Conservation (phyloP, 805 yeast genomes). For the Wickerhamiella siamensis region DNA sequence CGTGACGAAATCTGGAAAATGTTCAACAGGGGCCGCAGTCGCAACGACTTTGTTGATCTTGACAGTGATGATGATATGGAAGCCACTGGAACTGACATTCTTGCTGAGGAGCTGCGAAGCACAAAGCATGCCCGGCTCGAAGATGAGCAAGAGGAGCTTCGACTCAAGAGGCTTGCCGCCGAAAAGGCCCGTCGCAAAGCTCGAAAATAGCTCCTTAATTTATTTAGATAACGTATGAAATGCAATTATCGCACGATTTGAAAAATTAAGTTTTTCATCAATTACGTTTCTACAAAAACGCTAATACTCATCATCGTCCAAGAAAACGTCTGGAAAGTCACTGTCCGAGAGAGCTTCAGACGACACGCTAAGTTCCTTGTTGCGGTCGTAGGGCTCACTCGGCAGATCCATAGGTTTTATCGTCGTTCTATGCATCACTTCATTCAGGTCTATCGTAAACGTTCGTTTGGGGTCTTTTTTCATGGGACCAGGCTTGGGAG, state of each 20-base stretch:
- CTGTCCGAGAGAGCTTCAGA: no score
- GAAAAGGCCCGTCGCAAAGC: constrained; percentile 27
- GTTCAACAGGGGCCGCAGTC: constrained; percentile 41
- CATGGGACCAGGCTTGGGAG: not conserved
- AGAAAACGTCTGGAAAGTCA: not conserved
- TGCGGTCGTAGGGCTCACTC: not conserved
- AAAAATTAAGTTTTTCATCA: not conserved
- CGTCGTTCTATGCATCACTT: not conserved
- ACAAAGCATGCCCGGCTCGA: constrained; percentile 56
- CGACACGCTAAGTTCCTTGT: not conserved
- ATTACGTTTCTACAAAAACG: no score
- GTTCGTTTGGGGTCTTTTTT: not conserved
- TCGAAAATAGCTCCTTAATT: constrained; percentile 1
- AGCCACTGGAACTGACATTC: constrained; percentile 79
- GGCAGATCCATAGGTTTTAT: not conserved
- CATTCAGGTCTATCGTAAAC: not conserved
- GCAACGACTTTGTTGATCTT: constrained; percentile 32
- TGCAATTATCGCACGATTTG: not conserved
- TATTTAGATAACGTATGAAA: not conserved
- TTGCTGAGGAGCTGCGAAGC: constrained; percentile 68
- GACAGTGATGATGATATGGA: constrained; percentile 65
- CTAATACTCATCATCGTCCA: not conserved
- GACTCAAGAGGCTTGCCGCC: constrained; percentile 33
- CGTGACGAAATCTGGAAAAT: constrained; percentile 83
- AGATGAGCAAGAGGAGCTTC: constrained; percentile 49